These are phyloP conservation scores for Trapa incisa DNA, from an alignment of 345 rosid genomes.

Conservation along the genomic window DNA sequence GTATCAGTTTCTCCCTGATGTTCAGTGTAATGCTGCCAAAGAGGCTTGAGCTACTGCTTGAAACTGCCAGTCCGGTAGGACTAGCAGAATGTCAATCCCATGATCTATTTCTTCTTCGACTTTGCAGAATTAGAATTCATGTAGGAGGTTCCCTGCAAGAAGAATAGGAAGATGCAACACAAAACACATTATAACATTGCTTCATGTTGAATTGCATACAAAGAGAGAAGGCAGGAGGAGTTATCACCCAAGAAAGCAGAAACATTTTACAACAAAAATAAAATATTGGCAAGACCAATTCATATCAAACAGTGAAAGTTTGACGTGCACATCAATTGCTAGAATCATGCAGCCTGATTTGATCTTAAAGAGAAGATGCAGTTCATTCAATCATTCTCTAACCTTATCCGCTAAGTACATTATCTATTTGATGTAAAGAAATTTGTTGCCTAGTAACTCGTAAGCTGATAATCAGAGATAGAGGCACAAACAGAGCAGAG, in stretches of 20 bases:
- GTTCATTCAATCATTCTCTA: not conserved
- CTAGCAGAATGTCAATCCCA: not conserved
- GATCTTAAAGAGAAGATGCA: not conserved
- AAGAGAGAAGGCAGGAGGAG: not conserved
- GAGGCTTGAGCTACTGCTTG: not conserved
- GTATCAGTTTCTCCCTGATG: not conserved
- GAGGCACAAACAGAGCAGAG: not conserved
- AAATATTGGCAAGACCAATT: too few relatives aligned
- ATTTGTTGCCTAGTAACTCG: not conserved
- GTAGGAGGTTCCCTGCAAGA: constrained; percentile 60
- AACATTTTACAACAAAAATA: not conserved
- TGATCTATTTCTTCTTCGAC: constrained; percentile 64
- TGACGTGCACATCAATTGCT: too few relatives aligned
- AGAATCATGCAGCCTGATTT: too few relatives aligned
- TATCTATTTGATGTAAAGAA: not conserved
- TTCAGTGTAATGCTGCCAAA: not conserved
- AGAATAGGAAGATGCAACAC: not conserved
- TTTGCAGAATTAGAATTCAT: constrained; percentile 38
- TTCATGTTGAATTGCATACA: not conserved
- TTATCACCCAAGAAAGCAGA: not conserved
- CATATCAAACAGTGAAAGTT: too few relatives aligned
- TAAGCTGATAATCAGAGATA: not conserved
- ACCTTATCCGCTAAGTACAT: not conserved
- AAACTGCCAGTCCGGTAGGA: not conserved
- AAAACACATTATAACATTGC: not conserved